Evolutionary conservation across 192 early-diverging fungal species (phyloP), one percentile per base, ranked within the genome.

Genomic region (Entomortierella parvispora): DNA sequence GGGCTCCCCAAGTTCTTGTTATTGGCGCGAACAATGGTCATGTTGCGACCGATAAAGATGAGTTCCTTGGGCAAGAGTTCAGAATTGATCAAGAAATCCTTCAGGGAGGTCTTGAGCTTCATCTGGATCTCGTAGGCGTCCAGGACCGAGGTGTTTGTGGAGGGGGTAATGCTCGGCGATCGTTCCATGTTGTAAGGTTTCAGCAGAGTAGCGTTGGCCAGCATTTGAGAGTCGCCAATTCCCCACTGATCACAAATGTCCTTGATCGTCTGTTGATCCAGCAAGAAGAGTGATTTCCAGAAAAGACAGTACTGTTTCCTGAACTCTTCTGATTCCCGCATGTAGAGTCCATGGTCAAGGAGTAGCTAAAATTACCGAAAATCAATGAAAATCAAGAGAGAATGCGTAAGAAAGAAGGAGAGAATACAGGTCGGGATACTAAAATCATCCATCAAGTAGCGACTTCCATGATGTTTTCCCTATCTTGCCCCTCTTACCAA

Each of bases 311-410:
- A 96, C 65, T 96, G 87, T 49, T 85, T 68, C 15, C 86, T 83
- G 76, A 98, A 96, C 32, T 63, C 58, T 20, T 77, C 80, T 20
- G 86, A 88, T 68, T 91, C 91, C 59, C 90, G 84, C 29, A 96
- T 88, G 64, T 96, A 98, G 18, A 98, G 87, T 5, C 96, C 96
- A 78, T 98, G 96, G 54, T 98, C 96, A 50, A 98, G 82, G 9
- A 98, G 76, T 6, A 96, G 91, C 23, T 94, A 72, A 5, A 18
- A 33, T 31, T 2, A 20, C 33, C 5, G 10, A 22, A 50, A 42
- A n/a, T n/a, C 20, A n/a, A 49, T 14, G 10, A 3, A 33, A 0
- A 50, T 1, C 14, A 20, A 40, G 8, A 22, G 8, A 9, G 5
- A 1, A 12, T 17, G 2, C 18, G 25, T 12, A 31, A 50, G 26